A percentile compares a stretch with the other conserved stretches of the same genome.
These are phyloP conservation scores for Sanghuangporus baumii DNA, from an alignment of 1,284 basidiomycete species.

Conservation along the genomic window DNA sequence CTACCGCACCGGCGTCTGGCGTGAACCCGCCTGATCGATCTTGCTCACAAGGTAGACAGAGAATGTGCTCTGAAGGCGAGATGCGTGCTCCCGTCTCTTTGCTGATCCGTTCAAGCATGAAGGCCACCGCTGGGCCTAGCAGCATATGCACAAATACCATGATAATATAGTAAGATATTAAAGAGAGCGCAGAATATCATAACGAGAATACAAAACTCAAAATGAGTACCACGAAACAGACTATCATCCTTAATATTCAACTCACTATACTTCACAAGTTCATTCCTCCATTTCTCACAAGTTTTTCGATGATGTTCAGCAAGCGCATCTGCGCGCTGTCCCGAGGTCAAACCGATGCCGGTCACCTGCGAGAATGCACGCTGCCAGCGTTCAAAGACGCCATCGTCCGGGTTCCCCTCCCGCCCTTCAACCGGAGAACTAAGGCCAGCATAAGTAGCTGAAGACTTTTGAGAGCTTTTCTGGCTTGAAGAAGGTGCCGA, in stretches of 20 bases:
- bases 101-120: constrained; percentile 82
- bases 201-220: neutral
- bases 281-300: constrained; percentile 55
- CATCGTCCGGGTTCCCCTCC: constrained; percentile 8
- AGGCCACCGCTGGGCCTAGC: constrained; percentile 77
- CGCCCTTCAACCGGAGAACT: constrained; percentile 2
- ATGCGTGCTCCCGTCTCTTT: constrained; percentile 64
- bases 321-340: constrained; percentile 42
- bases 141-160: neutral
- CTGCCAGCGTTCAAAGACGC: constrained; percentile 35
- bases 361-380: constrained; percentile 48
- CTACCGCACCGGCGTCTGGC: constrained; percentile 67
- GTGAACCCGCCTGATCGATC: constrained; percentile 79
- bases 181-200: neutral
- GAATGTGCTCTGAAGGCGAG: constrained; percentile 57
- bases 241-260: constrained; percentile 17
- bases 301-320: constrained; percentile 36
- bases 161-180: neutral
- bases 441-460: neutral
- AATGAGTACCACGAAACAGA: neutral
- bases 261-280: constrained; percentile 49
- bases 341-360: constrained; percentile 49
- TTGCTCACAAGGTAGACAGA: constrained; percentile 78
- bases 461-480: neutral
- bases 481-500: neutral